Evolutionary conservation across 2,329 filamentous ascomycete genomes (phyloP).

Genomic region (Neobulgaria alba): DNA sequence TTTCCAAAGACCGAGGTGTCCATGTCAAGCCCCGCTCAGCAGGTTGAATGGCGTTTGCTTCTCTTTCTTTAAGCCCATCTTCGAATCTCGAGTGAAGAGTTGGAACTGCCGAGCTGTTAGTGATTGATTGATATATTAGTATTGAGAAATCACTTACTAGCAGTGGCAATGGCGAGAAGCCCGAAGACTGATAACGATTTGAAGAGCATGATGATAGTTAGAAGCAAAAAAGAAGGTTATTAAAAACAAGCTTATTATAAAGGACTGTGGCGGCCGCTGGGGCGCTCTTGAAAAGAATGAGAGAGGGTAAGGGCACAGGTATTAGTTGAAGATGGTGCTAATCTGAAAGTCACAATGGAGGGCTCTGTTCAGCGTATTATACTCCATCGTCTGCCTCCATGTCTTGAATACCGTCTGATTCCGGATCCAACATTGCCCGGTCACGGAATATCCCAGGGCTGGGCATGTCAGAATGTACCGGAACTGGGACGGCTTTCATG

Average conservation of each 20-base stretch:
- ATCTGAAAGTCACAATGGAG: too few relatives aligned
- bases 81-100: slow-evolving; percentile 17
- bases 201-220: slow-evolving; percentile 22
- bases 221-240: slow-evolving; percentile 17
- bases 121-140: background rate
- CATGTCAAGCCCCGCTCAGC: slow-evolving; percentile 19
- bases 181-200: slow-evolving; percentile 17
- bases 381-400: too few relatives aligned
- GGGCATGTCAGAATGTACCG: too few relatives aligned
- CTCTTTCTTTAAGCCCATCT: slow-evolving; percentile 8
- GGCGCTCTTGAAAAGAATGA: slow-evolving; percentile 26
- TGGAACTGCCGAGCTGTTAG: slow-evolving; percentile 17
- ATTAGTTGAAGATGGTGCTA: slow-evolving; percentile 18
- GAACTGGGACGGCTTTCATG: too few relatives aligned
- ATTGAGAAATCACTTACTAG: slow-evolving; percentile 17
- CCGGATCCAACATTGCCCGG: too few relatives aligned
- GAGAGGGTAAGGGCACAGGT: slow-evolving; percentile 11
- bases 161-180: slow-evolving; percentile 16
- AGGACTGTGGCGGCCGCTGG: slow-evolving; percentile 24
- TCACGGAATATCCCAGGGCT: too few relatives aligned
- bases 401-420: too few relatives aligned
- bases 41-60: slow-evolving; percentile 11
- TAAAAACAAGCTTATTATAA: slow-evolving; percentile 10
- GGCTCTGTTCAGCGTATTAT: too few relatives aligned
- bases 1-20: slow-evolving; percentile 7